Conservation (phyloP, 306 rosid genomes). For the Rosa chinensis region DNA sequence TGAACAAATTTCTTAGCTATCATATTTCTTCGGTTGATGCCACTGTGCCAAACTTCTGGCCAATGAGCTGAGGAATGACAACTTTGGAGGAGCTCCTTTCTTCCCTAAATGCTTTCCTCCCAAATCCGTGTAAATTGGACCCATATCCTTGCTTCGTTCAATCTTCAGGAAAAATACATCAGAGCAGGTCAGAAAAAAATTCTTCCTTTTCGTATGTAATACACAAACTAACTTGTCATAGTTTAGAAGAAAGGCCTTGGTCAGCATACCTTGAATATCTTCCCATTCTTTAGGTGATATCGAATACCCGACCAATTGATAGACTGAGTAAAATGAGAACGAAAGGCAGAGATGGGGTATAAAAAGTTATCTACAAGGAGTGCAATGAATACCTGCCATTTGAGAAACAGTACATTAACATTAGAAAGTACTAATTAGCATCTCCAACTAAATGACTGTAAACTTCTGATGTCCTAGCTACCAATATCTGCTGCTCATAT, state of each 20-base stretch:
- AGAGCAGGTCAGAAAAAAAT: conserved; percentile 1
- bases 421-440: conserved; percentile 29
- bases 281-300: conserved; percentile 85
- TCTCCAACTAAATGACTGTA: background rate
- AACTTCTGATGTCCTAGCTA: background rate
- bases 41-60: conserved; percentile 58
- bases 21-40: conserved; percentile 77
- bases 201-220: background rate
- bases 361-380: conserved; percentile 86
- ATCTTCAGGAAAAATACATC: conserved; percentile 54
- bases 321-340: conserved; percentile 87
- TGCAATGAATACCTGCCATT: conserved; percentile 88
- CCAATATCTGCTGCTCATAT: background rate
- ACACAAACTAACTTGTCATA: conserved; percentile 12
- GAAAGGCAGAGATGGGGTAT: conserved; percentile 80
- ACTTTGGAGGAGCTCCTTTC: conserved; percentile 63
- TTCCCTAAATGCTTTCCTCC: conserved; percentile 86
- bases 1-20: conserved; percentile 45
- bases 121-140: conserved; percentile 80
- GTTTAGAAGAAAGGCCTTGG: conserved; percentile 7
- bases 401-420: conserved; percentile 19
- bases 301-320: conserved; percentile 97
- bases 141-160: conserved; percentile 71
- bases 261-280: conserved; percentile 66
- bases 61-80: conserved; percentile 61